phyloP scores from a whole-genome alignment of 2,329 filamentous ascomycete genomes.

The Paradendryphiella salina region DNA sequence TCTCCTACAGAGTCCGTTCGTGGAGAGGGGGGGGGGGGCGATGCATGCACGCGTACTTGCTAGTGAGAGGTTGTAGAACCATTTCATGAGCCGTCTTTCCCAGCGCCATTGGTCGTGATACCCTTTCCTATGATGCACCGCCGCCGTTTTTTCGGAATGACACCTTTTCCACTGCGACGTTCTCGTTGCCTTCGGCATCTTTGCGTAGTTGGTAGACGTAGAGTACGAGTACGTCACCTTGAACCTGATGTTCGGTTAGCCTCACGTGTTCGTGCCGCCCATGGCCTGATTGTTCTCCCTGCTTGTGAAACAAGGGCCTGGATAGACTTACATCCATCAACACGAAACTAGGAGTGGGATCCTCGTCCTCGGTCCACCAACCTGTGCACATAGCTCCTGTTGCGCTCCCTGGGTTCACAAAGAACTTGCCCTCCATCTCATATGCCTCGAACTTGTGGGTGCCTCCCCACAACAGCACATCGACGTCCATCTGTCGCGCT shows the following conservation, averaged over 20 bases:
- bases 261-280: background rate
- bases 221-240: slow-evolving; percentile 92
- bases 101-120: slow-evolving; percentile 10
- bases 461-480: slow-evolving; percentile 69
- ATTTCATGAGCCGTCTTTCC: background rate
- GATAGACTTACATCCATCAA: slow-evolving; percentile 87
- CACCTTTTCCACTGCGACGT: slow-evolving; percentile 60
- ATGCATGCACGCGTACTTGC: too few species aligned
- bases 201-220: slow-evolving; percentile 77
- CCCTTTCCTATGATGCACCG: slow-evolving; percentile 40
- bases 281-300: background rate
- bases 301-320: background rate
- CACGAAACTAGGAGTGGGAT: slow-evolving; percentile 88
- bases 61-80: too few species aligned
- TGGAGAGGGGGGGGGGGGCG: too few species aligned
- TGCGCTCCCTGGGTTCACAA: slow-evolving; percentile 69
- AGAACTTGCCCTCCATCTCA: slow-evolving; percentile 72
- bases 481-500: slow-evolving; percentile 71
- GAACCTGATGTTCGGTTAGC: slow-evolving; percentile 63
- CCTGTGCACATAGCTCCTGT: slow-evolving; percentile 67
- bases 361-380: slow-evolving; percentile 61
- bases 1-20: too few species aligned
- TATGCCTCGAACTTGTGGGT: slow-evolving; percentile 73
- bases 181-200: slow-evolving; percentile 57
- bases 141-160: slow-evolving; percentile 57